Percentiles rank a stretch among this genome's conserved stretches.
phyloP scores from a whole-genome alignment of 202 grass and related monocot genomes.

The Schoenoplectus tabernaemontani region DNA sequence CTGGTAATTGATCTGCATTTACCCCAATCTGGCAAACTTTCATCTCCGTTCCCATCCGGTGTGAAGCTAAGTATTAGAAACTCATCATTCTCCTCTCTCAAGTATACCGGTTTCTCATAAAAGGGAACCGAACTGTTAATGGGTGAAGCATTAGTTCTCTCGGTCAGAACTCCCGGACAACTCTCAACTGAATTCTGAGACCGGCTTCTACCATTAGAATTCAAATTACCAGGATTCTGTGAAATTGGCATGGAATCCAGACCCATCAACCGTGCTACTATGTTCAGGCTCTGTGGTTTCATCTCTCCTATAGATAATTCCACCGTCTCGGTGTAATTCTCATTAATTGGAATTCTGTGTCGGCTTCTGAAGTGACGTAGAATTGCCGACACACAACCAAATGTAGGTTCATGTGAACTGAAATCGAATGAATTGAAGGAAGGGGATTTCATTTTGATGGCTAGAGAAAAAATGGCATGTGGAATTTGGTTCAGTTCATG shows the following conservation, averaged over 20 bases:
- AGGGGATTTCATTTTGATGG: slow-evolving; percentile 40
- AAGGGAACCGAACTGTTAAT: slow-evolving; percentile 23
- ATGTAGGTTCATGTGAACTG: neutral
- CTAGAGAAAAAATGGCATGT: neutral
- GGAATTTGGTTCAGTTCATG: neutral
- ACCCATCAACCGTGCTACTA: slow-evolving; percentile 90
- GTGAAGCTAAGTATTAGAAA: slow-evolving; percentile 84
- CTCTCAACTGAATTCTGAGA: slow-evolving; percentile 41
- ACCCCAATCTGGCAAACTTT: neutral
- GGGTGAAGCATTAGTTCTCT: slow-evolving; percentile 8
- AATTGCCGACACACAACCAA: slow-evolving; percentile 36
- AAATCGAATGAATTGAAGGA: slow-evolving; percentile 24
- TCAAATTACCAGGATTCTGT: neutral
- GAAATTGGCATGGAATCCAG: slow-evolving; percentile 61
- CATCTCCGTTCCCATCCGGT: slow-evolving; percentile 27
- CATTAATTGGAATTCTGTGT: neutral
- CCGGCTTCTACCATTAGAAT: slow-evolving; percentile 27
- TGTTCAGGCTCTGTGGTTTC: slow-evolving; percentile 38
- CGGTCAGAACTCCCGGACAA: slow-evolving; percentile 20
- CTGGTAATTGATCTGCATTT: neutral
- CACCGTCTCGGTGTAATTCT: neutral
- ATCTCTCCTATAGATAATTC: neutral
- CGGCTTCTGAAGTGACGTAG: slow-evolving; percentile 57
- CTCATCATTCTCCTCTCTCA: slow-evolving; percentile 58
- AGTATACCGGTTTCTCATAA: slow-evolving; percentile 41